These are phyloP conservation scores for Fallopia convolvulus DNA, from an alignment of 148 eudicot species.

Conservation along the genomic window DNA sequence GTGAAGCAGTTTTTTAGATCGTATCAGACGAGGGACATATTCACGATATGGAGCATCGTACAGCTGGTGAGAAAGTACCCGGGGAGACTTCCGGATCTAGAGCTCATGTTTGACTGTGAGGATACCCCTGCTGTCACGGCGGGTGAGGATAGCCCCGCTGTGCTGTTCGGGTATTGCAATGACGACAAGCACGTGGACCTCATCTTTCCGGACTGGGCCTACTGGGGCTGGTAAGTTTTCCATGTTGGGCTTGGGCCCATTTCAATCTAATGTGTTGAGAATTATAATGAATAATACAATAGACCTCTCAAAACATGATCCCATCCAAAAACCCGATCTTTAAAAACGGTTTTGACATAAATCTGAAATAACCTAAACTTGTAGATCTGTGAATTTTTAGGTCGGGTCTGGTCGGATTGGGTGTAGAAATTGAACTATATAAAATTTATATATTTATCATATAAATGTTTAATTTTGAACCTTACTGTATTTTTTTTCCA, in stretches of 20 bases:
- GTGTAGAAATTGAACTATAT: too few species aligned
- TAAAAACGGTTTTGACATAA: too few species aligned
- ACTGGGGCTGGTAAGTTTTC: conserved; percentile 2
- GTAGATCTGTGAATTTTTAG: too few species aligned
- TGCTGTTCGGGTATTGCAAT: background rate
- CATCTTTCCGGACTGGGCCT: background rate
- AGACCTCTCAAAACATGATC: too few species aligned
- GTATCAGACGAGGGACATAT: conserved; percentile 39
- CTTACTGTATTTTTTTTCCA: too few species aligned
- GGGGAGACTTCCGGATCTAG: conserved; percentile 50
- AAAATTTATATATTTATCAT: too few species aligned
- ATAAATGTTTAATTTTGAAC: too few species aligned
- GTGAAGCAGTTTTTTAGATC: conserved; percentile 37
- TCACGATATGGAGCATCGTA: conserved; percentile 46
- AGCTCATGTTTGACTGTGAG: conserved; percentile 20
- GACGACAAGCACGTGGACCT: background rate
- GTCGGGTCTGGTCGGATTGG: too few species aligned
- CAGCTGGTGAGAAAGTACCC: conserved; percentile 55
- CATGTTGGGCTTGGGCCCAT: background rate
- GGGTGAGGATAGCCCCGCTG: background rate
- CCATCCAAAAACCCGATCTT: too few species aligned
- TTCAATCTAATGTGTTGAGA: too few species aligned
- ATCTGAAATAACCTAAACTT: too few species aligned
- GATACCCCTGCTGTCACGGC: background rate
- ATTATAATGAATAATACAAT: too few species aligned